Percentiles rank a stretch among this genome's conserved stretches.
phyloP scores from a whole-genome alignment of 176 grass and related monocot species.

The sorghum (Sorghum bicolor) region DNA sequence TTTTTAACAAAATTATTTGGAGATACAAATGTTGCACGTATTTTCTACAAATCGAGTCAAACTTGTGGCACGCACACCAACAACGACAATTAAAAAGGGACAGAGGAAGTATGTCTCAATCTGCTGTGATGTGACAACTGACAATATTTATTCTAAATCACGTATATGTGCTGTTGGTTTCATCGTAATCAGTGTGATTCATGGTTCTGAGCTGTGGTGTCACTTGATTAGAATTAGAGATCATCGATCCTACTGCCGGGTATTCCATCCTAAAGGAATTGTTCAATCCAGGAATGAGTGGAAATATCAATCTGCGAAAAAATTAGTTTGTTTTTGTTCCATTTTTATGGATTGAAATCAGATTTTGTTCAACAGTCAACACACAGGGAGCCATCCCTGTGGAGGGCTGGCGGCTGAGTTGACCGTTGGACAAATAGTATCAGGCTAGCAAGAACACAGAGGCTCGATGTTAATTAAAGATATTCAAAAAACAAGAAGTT shows the following conservation, averaged over 20 bases:
- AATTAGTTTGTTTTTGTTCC: neutral
- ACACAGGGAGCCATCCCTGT: neutral
- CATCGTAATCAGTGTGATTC: neutral
- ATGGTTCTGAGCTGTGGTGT: neutral
- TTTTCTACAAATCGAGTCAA: too few relatives aligned
- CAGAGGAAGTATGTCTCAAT: too few relatives aligned
- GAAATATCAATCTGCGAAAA: neutral
- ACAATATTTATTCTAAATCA: neutral
- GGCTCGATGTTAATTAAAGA: neutral
- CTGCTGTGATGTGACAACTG: neutral
- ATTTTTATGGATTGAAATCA: neutral
- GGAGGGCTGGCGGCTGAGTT: neutral
- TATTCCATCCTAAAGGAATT: neutral
- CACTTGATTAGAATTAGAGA: neutral
- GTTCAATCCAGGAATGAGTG: neutral
- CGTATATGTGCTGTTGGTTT: neutral
- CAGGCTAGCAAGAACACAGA: neutral
- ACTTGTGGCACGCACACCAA: too few relatives aligned
- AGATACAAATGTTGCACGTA: too few relatives aligned
- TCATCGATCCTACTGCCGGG: neutral
- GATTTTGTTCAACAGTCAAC: neutral
- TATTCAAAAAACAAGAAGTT: neutral
- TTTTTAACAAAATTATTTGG: too few relatives aligned
- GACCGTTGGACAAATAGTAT: neutral
- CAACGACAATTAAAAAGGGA: too few relatives aligned